phyloP scores from a whole-genome alignment of 345 rosid genomes.

The Acer negundo region DNA sequence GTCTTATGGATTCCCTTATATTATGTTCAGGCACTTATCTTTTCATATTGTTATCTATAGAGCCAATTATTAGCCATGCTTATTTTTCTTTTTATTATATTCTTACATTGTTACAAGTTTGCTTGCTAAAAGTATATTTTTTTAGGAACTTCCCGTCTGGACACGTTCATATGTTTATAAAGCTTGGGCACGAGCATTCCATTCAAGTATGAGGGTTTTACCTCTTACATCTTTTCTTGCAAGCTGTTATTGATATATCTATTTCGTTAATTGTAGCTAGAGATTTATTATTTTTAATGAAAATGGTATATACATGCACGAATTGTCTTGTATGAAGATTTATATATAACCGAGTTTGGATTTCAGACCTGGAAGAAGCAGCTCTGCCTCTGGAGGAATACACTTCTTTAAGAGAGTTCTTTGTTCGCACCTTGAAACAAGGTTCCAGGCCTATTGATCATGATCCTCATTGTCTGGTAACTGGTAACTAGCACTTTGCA shows the following conservation, averaged over 20 bases:
- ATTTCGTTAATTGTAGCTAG: neutral
- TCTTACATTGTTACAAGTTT: neutral
- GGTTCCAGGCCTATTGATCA: conserved; percentile 88
- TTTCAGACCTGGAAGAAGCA: conserved; percentile 83
- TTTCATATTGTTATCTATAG: neutral
- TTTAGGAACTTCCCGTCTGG: conserved; percentile 83
- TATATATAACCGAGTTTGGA: conserved; percentile 12
- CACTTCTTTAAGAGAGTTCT: conserved; percentile 79
- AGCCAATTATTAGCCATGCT: neutral
- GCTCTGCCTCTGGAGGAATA: conserved; percentile 85
- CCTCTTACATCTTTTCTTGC: conserved; percentile 12
- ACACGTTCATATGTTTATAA: conserved; percentile 77
- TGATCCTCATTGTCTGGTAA: conserved; percentile 93
- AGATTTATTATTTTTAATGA: conserved; percentile 3
- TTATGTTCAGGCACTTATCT: neutral
- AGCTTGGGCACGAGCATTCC: conserved; percentile 97
- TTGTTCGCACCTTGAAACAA: conserved; percentile 80
- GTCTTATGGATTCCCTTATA: neutral
- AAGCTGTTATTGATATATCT: neutral
- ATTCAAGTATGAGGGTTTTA: conserved; percentile 60
- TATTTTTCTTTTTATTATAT: conserved; percentile 3
- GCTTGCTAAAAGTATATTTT: conserved; percentile 23
- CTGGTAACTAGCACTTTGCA: conserved; percentile 63
- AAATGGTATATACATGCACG: neutral
- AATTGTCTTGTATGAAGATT: conserved; percentile 11